Evolutionary conservation across 208 protist species (phyloP), one percentile per base, ranked within the genome.

Genomic region (Acanthamoeba sp.): DNA sequence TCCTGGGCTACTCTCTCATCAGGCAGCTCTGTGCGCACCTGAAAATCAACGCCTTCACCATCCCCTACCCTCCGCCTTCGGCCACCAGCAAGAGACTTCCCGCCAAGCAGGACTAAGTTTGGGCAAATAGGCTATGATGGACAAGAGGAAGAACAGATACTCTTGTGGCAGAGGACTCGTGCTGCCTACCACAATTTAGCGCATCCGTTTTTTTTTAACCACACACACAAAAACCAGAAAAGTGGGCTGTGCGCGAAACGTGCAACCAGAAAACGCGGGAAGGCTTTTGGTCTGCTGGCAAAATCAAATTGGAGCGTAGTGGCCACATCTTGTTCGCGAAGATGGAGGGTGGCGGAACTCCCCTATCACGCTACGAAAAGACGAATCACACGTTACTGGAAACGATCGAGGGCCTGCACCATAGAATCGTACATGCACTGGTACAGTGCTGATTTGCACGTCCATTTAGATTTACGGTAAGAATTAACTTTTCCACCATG

Each of bases 1-100:
- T 55, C 76, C 42, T 84, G 12, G 29, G 34, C 76, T 52, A 55
- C 18, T 84, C 76, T 10, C 38, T 84, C 76, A 84, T 84, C 76
- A 55, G 38, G 76, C 76, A 84, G 76, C 76, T 84, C 76, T 84
- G 76, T 32, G 76, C 76, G 34, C 76, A 84, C 76, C 76, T 84
- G 36, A 40, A 84, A 32, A 84, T 84, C 76, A 84, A 52, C 38
- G 34, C 38, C 76, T 52, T 84, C 38, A 84, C 76, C 36, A 84
- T 84, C 38, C 76, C 76, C 76, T 84, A 84, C 29, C 76, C 73
- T 24, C 27, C 73, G 38, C 27, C 76, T 27, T 38, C 27, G 27
- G 38, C 34, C 20, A 36, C 76, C 22, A 52, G 76, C 27, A 40
- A 84, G 76, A 24, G 62, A 36, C 62, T 71, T 4, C 62, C 62